These are phyloP conservation scores for Phytophthora syringae DNA, from an alignment of 352 stramenopile genomes.

Conservation along the genomic window DNA sequence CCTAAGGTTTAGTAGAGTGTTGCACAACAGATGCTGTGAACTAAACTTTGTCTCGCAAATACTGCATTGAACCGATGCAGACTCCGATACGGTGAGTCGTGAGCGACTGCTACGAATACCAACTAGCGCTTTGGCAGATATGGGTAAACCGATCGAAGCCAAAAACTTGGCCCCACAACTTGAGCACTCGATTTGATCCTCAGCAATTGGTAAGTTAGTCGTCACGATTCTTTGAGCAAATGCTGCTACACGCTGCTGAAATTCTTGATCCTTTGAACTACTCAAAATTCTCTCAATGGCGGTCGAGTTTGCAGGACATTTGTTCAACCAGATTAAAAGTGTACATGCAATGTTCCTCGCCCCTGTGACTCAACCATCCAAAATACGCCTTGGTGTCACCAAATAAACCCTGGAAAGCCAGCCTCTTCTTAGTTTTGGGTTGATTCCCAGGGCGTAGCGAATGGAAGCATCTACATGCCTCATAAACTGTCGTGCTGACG, in stretches of 20 bases:
- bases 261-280: not conserved
- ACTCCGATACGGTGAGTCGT: too few species aligned
- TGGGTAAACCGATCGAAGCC: too few species aligned
- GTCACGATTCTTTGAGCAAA: not conserved
- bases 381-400: slow-evolving; percentile 1
- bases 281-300: not conserved
- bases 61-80: too few species aligned
- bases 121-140: too few species aligned
- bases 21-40: slow-evolving; percentile 1
- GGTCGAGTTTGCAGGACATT: slow-evolving; percentile 4
- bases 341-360: not conserved
- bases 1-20: not conserved
- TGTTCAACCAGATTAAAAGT: slow-evolving; percentile 7
- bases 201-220: not conserved
- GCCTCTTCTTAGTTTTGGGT: not conserved
- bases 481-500: slow-evolving; percentile 4
- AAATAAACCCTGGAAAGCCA: not conserved
- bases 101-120: not conserved
- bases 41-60: not conserved
- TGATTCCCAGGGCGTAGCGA: not conserved
- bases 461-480: slow-evolving; percentile 2
- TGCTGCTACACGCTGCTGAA: not conserved
- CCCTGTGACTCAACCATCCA: not conserved
- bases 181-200: not conserved
- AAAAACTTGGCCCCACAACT: not conserved